A percentile compares a stretch with the other conserved stretches of the same genome.
Evolutionary conservation across 352 stramenopile species (phyloP).

Genomic region (Globisporangium solare): DNA sequence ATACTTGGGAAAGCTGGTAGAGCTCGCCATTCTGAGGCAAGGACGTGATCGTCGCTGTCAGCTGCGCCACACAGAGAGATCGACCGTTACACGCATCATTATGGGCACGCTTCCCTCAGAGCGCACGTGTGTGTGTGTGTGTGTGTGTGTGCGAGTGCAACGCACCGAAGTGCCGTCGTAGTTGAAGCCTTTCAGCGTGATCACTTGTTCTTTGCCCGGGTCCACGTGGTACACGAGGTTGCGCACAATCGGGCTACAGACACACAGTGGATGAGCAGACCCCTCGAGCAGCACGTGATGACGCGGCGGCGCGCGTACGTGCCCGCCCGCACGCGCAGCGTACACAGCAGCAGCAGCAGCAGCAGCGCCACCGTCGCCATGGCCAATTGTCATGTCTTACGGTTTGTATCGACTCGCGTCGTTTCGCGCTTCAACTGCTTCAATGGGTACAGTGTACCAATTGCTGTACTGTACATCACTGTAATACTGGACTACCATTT

Average conservation of each 20-base stretch:
- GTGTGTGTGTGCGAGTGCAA: no score
- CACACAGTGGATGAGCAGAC: not conserved
- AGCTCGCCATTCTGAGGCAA: conserved; percentile 77
- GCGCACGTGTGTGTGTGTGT: no score
- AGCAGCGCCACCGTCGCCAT: not conserved
- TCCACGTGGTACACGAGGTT: conserved; percentile 75
- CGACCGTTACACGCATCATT: no score
- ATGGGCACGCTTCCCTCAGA: no score
- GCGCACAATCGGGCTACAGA: conserved; percentile 44
- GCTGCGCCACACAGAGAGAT: conserved; percentile 19
- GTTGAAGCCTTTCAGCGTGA: conserved; percentile 83
- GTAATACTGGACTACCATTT: not conserved
- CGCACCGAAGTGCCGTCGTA: conserved; percentile 37
- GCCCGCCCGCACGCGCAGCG: not conserved
- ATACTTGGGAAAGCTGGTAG: conserved; percentile 89
- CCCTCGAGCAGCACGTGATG: no score
- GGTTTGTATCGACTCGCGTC: not conserved
- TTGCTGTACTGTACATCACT: not conserved
- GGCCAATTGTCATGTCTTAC: not conserved
- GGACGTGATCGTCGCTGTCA: conserved; percentile 77
- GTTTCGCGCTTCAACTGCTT: conserved; percentile 1
- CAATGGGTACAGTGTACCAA: not conserved
- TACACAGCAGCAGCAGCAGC: not conserved
- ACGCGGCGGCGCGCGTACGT: not conserved
- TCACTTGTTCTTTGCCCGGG: conserved; percentile 63